Base-by-base conservation (phyloP, 2,329 filamentous ascomycete species). In the Arthrobotrys conoides region DNA sequence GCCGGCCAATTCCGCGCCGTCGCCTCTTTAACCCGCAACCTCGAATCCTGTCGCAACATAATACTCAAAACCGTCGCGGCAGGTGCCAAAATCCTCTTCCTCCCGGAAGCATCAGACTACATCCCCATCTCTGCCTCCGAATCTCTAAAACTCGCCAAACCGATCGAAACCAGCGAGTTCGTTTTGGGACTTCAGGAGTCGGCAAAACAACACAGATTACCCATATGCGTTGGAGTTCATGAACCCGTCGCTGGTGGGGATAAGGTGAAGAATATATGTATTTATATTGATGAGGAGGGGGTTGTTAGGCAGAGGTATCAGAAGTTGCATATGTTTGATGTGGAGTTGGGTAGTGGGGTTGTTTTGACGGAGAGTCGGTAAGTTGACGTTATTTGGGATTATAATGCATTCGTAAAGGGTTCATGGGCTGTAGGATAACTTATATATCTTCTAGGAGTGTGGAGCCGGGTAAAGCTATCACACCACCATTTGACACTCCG, bases 101-200 rank as follows among this genome's bases (percentile, higher is more conserved):
- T 97, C 67, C 95, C 95, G 12, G 95, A 97, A 87, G 95, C 95
- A 24, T 90, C 90, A 71, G 94, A 97, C 86, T 97, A 97, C 86
- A 94, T 97, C 82, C 91, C 90, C 20, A 87, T 88, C 0, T 90
- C 90, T 0, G 87, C 91, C 1, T 84, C 88, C 10, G 90, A 94
- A 82, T 92, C 91, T 0, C 85, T 94, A 8, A 87, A 89, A 3
- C 90, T 97, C 9, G 93, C 90, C 80, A 88, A 88, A 73, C 88
- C 93, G 1, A 88, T 91, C 46, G 83, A 87, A 1, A 86, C 87
- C 22, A 93, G 90, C 12, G 88, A 89, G 30, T 97, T 97, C 83
- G 91, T 97, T 12, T 85, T 87, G 0, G 94, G 94, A 3, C 88
- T 97, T 0, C 90, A 90, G 79, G 85, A 88, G 22, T 90, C 90